A percentile compares a stretch with the other conserved stretches of the same genome.
Evolutionary conservation across 2,329 filamentous ascomycete genomes (phyloP).

Genomic region (Fusarium fracticaudum): DNA sequence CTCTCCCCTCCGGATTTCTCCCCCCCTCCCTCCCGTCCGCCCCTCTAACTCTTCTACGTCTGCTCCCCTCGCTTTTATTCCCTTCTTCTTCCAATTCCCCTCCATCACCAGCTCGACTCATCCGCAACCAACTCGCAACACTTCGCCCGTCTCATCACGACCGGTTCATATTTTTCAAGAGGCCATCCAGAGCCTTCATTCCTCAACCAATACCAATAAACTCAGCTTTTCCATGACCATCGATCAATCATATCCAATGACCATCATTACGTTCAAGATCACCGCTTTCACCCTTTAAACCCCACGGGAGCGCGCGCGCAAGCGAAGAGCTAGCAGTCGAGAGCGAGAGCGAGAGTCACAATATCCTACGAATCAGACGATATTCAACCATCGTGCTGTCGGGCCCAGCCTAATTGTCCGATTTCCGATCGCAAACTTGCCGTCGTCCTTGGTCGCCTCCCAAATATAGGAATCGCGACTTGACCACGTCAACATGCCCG

Average conservation of each 20-base stretch:
- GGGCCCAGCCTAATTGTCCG: slow-evolving; percentile 42
- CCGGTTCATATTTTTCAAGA: slow-evolving; percentile 39
- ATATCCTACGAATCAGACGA: slow-evolving; percentile 53
- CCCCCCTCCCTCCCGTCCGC: slow-evolving; percentile 38
- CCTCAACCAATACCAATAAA: slow-evolving; percentile 36
- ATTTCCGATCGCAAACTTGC: slow-evolving; percentile 39
- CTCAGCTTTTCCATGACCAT: slow-evolving; percentile 56
- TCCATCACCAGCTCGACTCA: slow-evolving; percentile 39
- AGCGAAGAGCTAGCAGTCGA: slow-evolving; percentile 61
- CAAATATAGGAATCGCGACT: slow-evolving; percentile 45
- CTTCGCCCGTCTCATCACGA: slow-evolving; percentile 43
- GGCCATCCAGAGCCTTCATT: slow-evolving; percentile 45
- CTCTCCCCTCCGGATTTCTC: slow-evolving; percentile 42
- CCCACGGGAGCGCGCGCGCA: slow-evolving; percentile 72
- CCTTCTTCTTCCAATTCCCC: slow-evolving; percentile 39
- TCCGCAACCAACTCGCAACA: slow-evolving; percentile 40
- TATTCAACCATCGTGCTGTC: slow-evolving; percentile 68
- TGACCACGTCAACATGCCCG: slow-evolving; percentile 69
- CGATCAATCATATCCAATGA: slow-evolving; percentile 62
- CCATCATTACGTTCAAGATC: slow-evolving; percentile 59
- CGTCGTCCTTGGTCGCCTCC: slow-evolving; percentile 40
- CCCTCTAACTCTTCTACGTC: slow-evolving; percentile 42
- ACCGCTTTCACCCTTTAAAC: slow-evolving; percentile 75
- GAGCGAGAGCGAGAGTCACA: slow-evolving; percentile 48
- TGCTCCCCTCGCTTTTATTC: slow-evolving; percentile 44